Base-by-base conservation (phyloP, 2,329 filamentous ascomycete species). In the Colletotrichum tanaceti region DNA sequence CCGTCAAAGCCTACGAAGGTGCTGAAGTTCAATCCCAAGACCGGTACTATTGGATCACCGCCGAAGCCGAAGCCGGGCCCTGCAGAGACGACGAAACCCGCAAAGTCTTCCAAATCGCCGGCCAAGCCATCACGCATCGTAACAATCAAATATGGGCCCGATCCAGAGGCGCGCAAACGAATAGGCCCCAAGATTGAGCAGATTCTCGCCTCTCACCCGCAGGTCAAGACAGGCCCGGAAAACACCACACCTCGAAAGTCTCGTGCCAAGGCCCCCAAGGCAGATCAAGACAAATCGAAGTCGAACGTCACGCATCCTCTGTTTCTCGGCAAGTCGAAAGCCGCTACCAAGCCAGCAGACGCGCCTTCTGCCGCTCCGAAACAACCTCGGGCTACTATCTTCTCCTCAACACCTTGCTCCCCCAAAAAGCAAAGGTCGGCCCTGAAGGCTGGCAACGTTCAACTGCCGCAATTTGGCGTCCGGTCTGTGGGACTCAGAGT, bases 101-200 rank as follows among this genome's bases (percentile, higher is more conserved):
- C 49, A 20, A 63, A 63, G 22, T 43, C 68, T 22, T 35, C 54
- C 5, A 66, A 60, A 16, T 63, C 58, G n/a, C 64, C n/a, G 5
- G 32, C 38, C 7, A 65, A 63, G 35, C 58, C 59, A 20, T 50
- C 65, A 11, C 61, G 61, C 7, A 54, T 71, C 22, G 58, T 71
- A 39, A 58, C 43, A 6, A 58, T 70, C 20, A 57, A 58, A 58
- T 63, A 43, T 55, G 43, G 65, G 20, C 38, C 39, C 16, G 84
- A 87, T 64, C 75, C 80, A 7, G 76, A 75, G 35, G 80, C 79
- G 46, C 83, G 84, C 46, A 74, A 77, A 39, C 78, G 79, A 0
- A 76, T 92, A 35, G 91, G 90, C 0, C 76, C 83, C 10, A 85
- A 83, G 71, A 91, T 97, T 64, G 79, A 89, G 28, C 80, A 84